These are phyloP conservation scores for Cryptococcus sp. DNA, from an alignment of 1,284 basidiomycete species.

Conservation along the genomic window DNA sequence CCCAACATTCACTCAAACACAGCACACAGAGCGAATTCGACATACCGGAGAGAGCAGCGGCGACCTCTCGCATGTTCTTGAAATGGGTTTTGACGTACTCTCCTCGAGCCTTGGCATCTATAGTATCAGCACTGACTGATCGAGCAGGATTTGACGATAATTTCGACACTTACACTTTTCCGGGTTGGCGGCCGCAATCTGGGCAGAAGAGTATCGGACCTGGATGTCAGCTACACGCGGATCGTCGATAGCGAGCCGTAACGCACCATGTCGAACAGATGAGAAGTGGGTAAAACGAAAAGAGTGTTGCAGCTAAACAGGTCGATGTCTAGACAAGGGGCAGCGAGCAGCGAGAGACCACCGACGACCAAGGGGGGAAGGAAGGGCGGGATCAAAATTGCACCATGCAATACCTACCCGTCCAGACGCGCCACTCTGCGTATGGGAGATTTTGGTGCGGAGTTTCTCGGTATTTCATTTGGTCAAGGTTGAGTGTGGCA, in stretches of 20 bases:
- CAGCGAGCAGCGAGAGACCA: too few species aligned
- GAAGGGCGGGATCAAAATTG: background rate
- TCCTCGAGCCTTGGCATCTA: constrained; percentile 85
- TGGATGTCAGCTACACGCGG: constrained; percentile 9
- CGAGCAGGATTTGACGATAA: background rate
- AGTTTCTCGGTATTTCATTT: constrained; percentile 27
- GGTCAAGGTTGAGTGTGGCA: background rate
- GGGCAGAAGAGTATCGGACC: constrained; percentile 87
- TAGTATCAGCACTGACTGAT: constrained; percentile 8
- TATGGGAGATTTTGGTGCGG: constrained; percentile 7
- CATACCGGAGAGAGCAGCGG: constrained; percentile 75
- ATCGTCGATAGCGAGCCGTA: background rate
- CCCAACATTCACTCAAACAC: background rate
- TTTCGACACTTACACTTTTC: constrained; percentile 75
- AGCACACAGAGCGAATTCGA: constrained; percentile 10
- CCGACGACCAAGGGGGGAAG: too few species aligned
- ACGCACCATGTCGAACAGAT: constrained; percentile 5
- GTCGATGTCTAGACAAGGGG: too few species aligned
- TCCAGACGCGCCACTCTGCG: background rate
- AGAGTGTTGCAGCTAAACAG: too few species aligned
- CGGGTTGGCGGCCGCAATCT: constrained; percentile 73
- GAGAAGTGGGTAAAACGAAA: background rate
- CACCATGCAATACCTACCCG: background rate
- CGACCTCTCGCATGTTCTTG: constrained; percentile 99
- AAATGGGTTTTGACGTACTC: constrained; percentile 99